phyloP scores from a whole-genome alignment of 805 yeast species.

The Brettanomyces anomalus region DNA sequence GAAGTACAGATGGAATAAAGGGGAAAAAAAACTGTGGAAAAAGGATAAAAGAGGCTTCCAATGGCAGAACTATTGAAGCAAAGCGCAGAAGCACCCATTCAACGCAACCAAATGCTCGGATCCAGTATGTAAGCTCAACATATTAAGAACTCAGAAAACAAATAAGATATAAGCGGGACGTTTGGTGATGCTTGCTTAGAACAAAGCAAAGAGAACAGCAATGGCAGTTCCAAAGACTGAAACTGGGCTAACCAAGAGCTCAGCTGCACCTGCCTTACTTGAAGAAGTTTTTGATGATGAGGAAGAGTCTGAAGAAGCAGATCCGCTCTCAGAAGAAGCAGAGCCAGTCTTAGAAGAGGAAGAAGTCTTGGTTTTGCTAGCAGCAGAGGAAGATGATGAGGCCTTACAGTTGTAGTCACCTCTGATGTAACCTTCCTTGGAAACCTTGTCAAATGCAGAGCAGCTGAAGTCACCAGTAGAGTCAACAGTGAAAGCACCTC shows the following conservation, averaged over 20 bases:
- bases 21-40: conserved; percentile 2
- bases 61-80: too few relatives aligned
- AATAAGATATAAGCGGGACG: background rate
- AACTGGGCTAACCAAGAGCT: conserved; percentile 21
- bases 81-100: too few relatives aligned
- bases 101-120: too few relatives aligned
- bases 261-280: conserved; percentile 22
- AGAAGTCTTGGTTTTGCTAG: conserved; percentile 21
- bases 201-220: conserved; percentile 41
- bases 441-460: conserved; percentile 59
- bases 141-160: too few relatives aligned
- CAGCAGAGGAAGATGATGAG: conserved; percentile 43
- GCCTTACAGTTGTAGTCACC: conserved; percentile 84
- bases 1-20: background rate
- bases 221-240: conserved; percentile 41
- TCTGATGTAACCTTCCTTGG: conserved; percentile 73
- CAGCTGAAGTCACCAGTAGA: conserved; percentile 77
- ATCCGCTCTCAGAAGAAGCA: conserved; percentile 20
- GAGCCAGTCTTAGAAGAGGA: conserved; percentile 27
- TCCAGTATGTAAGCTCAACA: too few relatives aligned
- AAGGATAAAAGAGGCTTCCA: background rate
- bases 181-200: conserved; percentile 26
- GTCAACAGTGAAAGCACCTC: conserved; percentile 86
- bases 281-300: conserved; percentile 24
- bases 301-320: conserved; percentile 15